A percentile compares a stretch with the other conserved stretches of the same genome.
phyloP scores from a whole-genome alignment of 805 yeast genomes.

The Kluyveromyces lactis region DNA sequence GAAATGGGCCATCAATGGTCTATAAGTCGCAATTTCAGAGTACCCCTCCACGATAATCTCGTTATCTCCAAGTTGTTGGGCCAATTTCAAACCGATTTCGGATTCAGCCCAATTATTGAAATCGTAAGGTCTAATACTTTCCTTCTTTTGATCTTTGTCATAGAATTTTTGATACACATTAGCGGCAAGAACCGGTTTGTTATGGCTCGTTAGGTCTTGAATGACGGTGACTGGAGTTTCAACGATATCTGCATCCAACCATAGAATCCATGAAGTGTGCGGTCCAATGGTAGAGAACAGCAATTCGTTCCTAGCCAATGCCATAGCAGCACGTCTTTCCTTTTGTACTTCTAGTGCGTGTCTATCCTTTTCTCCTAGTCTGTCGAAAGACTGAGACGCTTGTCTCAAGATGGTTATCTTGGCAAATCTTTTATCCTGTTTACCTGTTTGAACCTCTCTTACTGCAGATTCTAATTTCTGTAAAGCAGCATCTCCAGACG shows the following conservation, averaged over 20 bases:
- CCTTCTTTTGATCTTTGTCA: conserved; percentile 48
- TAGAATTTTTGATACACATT: conserved; percentile 83
- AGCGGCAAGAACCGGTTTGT: conserved; percentile 83
- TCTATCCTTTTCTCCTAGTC: conserved; percentile 78
- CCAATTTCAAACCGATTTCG: conserved; percentile 72
- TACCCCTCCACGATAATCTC: conserved; percentile 95
- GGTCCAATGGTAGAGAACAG: conserved; percentile 85
- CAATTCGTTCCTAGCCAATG: conserved; percentile 86
- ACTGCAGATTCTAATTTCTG: conserved; percentile 66
- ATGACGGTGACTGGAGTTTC: conserved; percentile 79
- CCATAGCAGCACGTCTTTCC: conserved; percentile 84
- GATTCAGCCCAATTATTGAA: conserved; percentile 92
- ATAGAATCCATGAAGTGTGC: conserved; percentile 86
- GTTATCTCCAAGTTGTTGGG: conserved; percentile 66
- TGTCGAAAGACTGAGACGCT: conserved; percentile 68
- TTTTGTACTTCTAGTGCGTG: conserved; percentile 85
- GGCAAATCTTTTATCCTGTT: conserved; percentile 58
- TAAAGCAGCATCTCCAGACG: conserved; percentile 76
- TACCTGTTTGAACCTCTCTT: conserved; percentile 58
- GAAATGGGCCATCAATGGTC: conserved; percentile 89
- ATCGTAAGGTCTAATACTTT: conserved; percentile 78
- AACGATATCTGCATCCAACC: conserved; percentile 93
- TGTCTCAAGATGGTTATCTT: conserved; percentile 86
- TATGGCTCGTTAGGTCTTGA: conserved; percentile 79
- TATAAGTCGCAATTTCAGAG: conserved; percentile 83